Conservation (phyloP, 805 yeast species). For the Spathaspora passalidarum region DNA sequence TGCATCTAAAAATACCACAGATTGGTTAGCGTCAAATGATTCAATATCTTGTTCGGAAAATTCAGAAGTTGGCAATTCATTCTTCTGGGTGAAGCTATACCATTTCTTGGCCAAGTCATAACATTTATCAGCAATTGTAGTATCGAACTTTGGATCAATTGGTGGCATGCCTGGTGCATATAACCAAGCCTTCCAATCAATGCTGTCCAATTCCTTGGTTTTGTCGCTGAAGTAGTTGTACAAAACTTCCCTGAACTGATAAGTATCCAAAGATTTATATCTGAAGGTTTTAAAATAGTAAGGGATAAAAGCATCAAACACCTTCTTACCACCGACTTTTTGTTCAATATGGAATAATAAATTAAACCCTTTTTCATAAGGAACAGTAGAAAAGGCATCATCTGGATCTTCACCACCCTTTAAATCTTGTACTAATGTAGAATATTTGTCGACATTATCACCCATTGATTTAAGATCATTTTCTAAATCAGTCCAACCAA, state of each 20-base stretch:
- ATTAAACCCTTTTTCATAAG: conserved; percentile 88
- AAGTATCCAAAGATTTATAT: conserved; percentile 73
- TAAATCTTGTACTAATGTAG: conserved; percentile 68
- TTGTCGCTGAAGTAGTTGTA: conserved; percentile 60
- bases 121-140: conserved; percentile 73
- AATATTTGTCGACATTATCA: conserved; percentile 46
- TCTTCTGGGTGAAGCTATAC: conserved; percentile 39
- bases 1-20: conserved; percentile 74
- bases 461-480: conserved; percentile 68
- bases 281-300: conserved; percentile 70
- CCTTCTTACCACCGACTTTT: conserved; percentile 57
- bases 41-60: conserved; percentile 52
- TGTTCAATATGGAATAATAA: conserved; percentile 73
- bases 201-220: conserved; percentile 51
- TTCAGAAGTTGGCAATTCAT: conserved; percentile 10
- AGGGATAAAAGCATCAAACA: conserved; percentile 77
- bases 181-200: conserved; percentile 88
- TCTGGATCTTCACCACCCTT: conserved; percentile 77
- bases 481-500: conserved; percentile 84
- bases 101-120: conserved; percentile 64
- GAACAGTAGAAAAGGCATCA: conserved; percentile 83
- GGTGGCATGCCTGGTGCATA: conserved; percentile 87
- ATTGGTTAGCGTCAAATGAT: conserved; percentile 68
- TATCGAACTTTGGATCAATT: conserved; percentile 70
- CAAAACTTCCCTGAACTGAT: conserved; percentile 72